Evolutionary conservation across 768 basidiomycete genomes (phyloP), one percentile per base, ranked within the genome.

Genomic region (Russula griseocarnosa): DNA sequence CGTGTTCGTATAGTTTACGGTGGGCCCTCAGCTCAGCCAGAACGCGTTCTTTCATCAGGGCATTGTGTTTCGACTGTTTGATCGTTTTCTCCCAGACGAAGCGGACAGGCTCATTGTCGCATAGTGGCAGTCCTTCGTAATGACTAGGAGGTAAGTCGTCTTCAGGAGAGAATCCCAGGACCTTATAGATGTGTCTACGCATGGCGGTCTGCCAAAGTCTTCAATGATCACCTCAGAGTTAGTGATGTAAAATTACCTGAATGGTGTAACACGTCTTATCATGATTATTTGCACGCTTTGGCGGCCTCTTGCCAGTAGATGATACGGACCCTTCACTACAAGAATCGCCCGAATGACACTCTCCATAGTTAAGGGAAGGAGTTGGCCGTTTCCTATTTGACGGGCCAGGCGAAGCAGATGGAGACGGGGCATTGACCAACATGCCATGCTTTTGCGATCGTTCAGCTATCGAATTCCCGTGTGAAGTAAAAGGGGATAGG

Each of bases 41-140:
- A 9, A 89, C 72, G 10, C 84, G 83, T 18, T 78, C 73, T 74
- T 86, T 90, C 88, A 90, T 90, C 16, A 81, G 79, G 11, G 79
- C 77, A 63, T 91, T 91, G 69, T 90, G 88, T 22, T 83, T 79
- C 1, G 88, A 90, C 69, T 90, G 86, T 64, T 84, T 87, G 13
- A 82, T 77, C 2, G 89, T 91, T 72, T 88, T 88, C 65, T 86
- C 84, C 89, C 89, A 91, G 5, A 89, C 85, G 67, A 90, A 90
- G 22, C 88, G 85, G 16, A 90, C 77, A 1, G 87, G 82, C n/a
- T 85, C 80, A 24, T 77, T 71, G 13, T 76, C 69, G 3, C 74
- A 76, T 1, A 85, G 69, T 3, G 74, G 69, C 13, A 72, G 75
- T 18, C 83, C 85, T 69, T 90, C 88, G 11, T 69, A 67, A 69